phyloP scores from a whole-genome alignment of 2,329 filamentous ascomycete species.

The Lithohypha guttulata region DNA sequence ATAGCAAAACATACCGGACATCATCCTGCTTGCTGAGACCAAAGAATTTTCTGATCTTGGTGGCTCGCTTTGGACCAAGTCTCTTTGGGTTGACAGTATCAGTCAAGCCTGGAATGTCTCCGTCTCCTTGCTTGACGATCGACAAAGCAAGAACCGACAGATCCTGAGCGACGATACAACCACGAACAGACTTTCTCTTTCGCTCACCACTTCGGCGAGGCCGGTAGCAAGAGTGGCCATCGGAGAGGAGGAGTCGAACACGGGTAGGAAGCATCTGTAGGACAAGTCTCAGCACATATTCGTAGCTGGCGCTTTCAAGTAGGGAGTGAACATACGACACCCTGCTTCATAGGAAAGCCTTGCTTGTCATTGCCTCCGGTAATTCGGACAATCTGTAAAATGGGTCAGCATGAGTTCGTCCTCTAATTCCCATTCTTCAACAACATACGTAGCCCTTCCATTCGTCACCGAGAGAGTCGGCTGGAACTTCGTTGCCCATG shows the following conservation, averaged over 20 bases:
- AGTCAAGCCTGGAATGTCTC: conserved; percentile 89
- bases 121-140: conserved; percentile 97
- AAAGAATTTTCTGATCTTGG: conserved; percentile 99
- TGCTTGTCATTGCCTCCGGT: conserved; percentile 99
- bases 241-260: conserved; percentile 91
- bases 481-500: conserved; percentile 64
- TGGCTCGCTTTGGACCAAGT: conserved; percentile 97
- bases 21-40: conserved; percentile 99
- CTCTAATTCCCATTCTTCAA: conserved; percentile 35
- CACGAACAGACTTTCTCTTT: conserved; percentile 98
- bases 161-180: conserved; percentile 96
- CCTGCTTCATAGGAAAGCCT: conserved; percentile 99
- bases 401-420: conserved; percentile 11
- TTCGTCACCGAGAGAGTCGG: conserved; percentile 93
- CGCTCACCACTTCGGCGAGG: conserved; percentile 95
- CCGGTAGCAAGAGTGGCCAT: conserved; percentile 99
- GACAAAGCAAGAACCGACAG: conserved; percentile 86
- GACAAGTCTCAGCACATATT: conserved; percentile 22
- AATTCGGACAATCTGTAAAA: conserved; percentile 42
- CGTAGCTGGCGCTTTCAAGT: conserved; percentile 22
- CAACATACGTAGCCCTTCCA: conserved; percentile 99
- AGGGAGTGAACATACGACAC: conserved; percentile 49
- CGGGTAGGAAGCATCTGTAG: conserved; percentile 78
- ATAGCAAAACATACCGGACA: conserved; percentile 59
- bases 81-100: conserved; percentile 98